Percentiles rank a stretch among this genome's conserved stretches.
Conservation (phyloP, 305 asterid species). For the Fraxinus greggii region DNA sequence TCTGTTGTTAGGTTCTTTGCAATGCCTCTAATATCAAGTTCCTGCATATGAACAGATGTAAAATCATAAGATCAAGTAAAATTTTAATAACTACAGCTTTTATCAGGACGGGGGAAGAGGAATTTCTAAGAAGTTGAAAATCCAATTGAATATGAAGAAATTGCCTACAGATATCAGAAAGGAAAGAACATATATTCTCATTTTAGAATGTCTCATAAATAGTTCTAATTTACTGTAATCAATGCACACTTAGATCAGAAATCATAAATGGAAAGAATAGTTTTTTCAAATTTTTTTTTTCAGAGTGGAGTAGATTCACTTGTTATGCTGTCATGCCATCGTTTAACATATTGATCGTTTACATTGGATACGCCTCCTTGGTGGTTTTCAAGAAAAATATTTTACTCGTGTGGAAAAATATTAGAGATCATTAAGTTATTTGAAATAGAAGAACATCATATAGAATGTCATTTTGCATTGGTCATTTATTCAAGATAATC, state of each 20-base stretch:
- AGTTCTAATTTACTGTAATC: not conserved
- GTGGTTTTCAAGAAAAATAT: not conserved
- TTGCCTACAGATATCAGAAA: not conserved
- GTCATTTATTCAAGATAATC: not conserved
- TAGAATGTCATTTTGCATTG: not conserved
- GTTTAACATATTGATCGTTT: not conserved
- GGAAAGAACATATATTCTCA: slow-evolving; percentile 10
- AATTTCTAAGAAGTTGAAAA: not conserved
- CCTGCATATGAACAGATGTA: not conserved
- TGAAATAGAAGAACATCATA: not conserved
- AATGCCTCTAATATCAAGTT: not conserved
- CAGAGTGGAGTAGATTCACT: not conserved
- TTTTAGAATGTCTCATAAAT: not conserved
- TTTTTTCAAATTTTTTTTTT: not conserved
- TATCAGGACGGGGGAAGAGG: not conserved
- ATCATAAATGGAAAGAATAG: not conserved
- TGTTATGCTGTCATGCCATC: not conserved
- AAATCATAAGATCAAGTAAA: not conserved
- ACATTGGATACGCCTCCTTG: not conserved
- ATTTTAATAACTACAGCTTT: not conserved
- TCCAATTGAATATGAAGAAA: not conserved
- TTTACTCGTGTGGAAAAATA: not conserved
- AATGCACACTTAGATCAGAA: not conserved
- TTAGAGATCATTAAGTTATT: not conserved
- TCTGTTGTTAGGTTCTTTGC: not conserved